Evolutionary conservation across 495 filamentous ascomycete genomes (phyloP).

Genomic region (Lophiotrema nucula): DNA sequence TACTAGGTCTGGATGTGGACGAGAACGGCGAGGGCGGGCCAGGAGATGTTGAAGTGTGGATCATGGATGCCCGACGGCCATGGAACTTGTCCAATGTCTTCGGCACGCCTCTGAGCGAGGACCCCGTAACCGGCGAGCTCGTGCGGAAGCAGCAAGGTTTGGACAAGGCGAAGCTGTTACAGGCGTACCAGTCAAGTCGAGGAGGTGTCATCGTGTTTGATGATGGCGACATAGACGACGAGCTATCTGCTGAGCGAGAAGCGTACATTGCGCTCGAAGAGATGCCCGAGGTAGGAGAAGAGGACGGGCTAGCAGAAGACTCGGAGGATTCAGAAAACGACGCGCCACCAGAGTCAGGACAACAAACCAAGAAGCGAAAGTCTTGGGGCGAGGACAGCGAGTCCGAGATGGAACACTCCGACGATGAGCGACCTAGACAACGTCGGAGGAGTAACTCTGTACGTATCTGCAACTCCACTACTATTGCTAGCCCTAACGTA

Average conservation of each 20-base stretch:
- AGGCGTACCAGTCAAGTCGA: slow-evolving; percentile 68
- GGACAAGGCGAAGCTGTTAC: slow-evolving; percentile 64
- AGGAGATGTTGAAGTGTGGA: slow-evolving; percentile 86
- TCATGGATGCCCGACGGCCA: slow-evolving; percentile 84
- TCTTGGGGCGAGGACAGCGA: slow-evolving; percentile 76
- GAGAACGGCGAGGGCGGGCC: slow-evolving; percentile 55
- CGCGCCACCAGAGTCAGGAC: slow-evolving; percentile 25
- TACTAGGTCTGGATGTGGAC: slow-evolving; percentile 61
- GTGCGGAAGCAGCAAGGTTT: slow-evolving; percentile 53
- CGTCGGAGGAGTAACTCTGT: slow-evolving; percentile 85
- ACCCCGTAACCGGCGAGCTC: slow-evolving; percentile 21
- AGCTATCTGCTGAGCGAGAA: slow-evolving; percentile 68
- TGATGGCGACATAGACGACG: slow-evolving; percentile 93
- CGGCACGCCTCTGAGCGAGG: slow-evolving; percentile 43
- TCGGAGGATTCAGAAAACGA: slow-evolving; percentile 30
- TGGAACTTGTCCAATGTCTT: slow-evolving; percentile 97
- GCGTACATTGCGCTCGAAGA: slow-evolving; percentile 78
- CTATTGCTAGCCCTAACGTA: background rate
- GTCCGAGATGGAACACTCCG: slow-evolving; percentile 62
- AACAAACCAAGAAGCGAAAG: slow-evolving; percentile 68
- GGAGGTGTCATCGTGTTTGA: slow-evolving; percentile 91
- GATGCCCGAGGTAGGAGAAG: slow-evolving; percentile 87
- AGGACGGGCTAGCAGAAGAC: slow-evolving; percentile 50
- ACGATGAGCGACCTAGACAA: slow-evolving; percentile 69
- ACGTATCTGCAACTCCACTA: slow-evolving; percentile 38